Percentiles rank a stretch among this genome's conserved stretches.
Conservation (phyloP, 441 rosid genomes). For the Hura crepitans region DNA sequence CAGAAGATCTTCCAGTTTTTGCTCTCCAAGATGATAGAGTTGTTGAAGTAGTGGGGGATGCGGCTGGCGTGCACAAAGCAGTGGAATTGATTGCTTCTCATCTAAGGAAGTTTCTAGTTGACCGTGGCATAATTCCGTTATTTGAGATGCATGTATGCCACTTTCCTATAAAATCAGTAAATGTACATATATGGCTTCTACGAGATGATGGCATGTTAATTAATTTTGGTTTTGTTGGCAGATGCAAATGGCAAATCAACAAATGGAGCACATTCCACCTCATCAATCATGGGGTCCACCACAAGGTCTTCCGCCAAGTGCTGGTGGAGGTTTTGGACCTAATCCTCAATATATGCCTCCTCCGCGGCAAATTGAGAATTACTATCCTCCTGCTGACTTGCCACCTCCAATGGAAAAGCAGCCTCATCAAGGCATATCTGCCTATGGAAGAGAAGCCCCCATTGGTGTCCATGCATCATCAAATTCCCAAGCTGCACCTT, state of each 20-base stretch:
- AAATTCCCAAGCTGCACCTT: constrained; percentile 59
- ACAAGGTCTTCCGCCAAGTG: constrained; percentile 70
- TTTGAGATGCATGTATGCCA: constrained; percentile 75
- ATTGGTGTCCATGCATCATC: constrained; percentile 57
- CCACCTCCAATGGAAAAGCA: constrained; percentile 81
- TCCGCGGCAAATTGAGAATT: constrained; percentile 66
- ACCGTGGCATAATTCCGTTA: constrained; percentile 78
- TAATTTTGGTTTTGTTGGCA: constrained; percentile 26
- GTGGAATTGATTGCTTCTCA: constrained; percentile 91
- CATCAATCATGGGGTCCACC: constrained; percentile 94
- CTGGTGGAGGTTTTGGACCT: constrained; percentile 67
- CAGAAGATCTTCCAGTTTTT: constrained; percentile 88
- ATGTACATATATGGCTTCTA: constrained; percentile 2
- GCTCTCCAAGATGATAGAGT: constrained; percentile 97
- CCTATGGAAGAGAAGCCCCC: constrained; percentile 90
- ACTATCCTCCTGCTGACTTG: constrained; percentile 72
- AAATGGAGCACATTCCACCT: constrained; percentile 78
- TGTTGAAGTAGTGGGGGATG: constrained; percentile 85
- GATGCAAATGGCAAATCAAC: constrained; percentile 82
- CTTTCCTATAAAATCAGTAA: constrained; percentile 10
- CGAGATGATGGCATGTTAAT: constrained; percentile 14
- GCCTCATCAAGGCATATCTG: constrained; percentile 91
- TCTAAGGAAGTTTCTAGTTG: constrained; percentile 91
- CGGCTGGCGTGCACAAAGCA: constrained; percentile 78
- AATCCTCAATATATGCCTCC: constrained; percentile 81